These are phyloP conservation scores for Ceratonia siliqua DNA, from an alignment of 306 rosid species.

Conservation along the genomic window DNA sequence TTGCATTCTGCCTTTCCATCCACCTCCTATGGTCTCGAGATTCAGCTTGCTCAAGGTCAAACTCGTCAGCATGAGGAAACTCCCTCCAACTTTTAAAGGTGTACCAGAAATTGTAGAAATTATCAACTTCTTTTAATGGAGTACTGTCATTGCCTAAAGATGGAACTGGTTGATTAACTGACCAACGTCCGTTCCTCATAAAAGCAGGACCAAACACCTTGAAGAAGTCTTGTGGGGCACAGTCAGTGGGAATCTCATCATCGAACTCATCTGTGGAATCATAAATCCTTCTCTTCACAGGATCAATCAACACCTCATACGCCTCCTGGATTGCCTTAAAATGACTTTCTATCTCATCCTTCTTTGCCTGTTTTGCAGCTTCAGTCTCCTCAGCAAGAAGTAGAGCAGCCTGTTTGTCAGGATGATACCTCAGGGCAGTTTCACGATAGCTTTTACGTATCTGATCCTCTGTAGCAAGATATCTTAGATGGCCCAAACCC, in stretches of 20 bases:
- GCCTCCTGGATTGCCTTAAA: conserved; percentile 95
- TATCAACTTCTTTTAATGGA: conserved; percentile 67
- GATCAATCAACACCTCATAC: conserved; percentile 79
- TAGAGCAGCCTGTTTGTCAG: conserved; percentile 92
- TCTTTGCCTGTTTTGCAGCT: conserved; percentile 76
- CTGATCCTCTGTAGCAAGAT: conserved; percentile 95
- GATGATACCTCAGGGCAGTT: conserved; percentile 91
- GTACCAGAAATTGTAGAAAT: conserved; percentile 91
- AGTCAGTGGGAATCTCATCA: conserved; percentile 92
- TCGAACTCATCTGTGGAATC: conserved; percentile 98
- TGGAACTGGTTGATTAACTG: conserved; percentile 79
- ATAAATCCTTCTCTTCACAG: conserved; percentile 84
- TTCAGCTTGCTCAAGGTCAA: conserved; percentile 96
- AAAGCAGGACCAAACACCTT: conserved; percentile 96
- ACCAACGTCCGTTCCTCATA: conserved; percentile 97
- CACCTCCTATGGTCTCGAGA: conserved; percentile 95
- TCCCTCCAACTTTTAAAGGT: conserved; percentile 94
- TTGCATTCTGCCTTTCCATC: conserved; percentile 99
- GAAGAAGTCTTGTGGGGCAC: conserved; percentile 90
- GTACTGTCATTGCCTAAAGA: conserved; percentile 82
- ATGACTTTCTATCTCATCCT: conserved; percentile 84
- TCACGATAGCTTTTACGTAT: conserved; percentile 89
- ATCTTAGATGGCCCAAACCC: conserved; percentile 88
- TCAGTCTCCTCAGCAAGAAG: conserved; percentile 87
- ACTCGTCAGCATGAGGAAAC: conserved; percentile 96